These are phyloP conservation scores for Keithomyces neogunnii DNA, from an alignment of 2,329 filamentous ascomycete genomes.

Conservation along the genomic window DNA sequence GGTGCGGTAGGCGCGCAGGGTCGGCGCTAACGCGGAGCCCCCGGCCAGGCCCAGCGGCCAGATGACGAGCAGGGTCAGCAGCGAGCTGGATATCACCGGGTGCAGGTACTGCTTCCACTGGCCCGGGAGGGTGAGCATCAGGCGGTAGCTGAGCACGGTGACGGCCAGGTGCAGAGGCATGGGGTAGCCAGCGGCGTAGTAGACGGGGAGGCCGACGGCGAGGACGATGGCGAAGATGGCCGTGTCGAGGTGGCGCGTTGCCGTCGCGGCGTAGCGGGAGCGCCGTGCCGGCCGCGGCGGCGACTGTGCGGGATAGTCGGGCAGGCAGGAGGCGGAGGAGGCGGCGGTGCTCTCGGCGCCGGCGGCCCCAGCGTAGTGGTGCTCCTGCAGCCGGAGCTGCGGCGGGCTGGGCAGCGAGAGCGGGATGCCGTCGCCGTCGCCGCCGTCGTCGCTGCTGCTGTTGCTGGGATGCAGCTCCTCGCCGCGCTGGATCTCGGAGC, in stretches of 20 bases:
- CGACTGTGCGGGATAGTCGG: background rate
- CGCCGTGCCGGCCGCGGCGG: background rate
- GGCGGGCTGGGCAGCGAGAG: too few relatives aligned
- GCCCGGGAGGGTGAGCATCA: constrained; percentile 38
- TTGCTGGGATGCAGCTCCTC: too few relatives aligned
- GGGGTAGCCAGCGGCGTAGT: constrained; percentile 43
- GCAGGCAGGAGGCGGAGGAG: background rate
- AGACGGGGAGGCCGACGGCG: constrained; percentile 27
- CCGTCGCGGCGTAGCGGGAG: background rate
- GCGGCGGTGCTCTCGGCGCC: too few relatives aligned
- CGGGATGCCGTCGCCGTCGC: too few relatives aligned
- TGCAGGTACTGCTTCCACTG: constrained; percentile 45
- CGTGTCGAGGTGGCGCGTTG: background rate
- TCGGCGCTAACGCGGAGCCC: constrained; percentile 29
- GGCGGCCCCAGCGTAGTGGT: too few relatives aligned
- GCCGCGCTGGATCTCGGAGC: constrained; percentile 16
- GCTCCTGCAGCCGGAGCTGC: too few relatives aligned
- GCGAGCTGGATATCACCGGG: constrained; percentile 48
- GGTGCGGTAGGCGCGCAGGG: constrained; percentile 41
- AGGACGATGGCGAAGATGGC: background rate
- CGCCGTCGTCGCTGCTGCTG: too few relatives aligned
- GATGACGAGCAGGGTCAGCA: constrained; percentile 41
- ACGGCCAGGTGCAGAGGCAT: constrained; percentile 39
- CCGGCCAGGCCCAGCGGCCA: constrained; percentile 42
- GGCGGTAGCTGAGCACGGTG: constrained; percentile 44